phyloP scores from a whole-genome alignment of 1,139 yeast species.

The Taphrina confusa region DNA sequence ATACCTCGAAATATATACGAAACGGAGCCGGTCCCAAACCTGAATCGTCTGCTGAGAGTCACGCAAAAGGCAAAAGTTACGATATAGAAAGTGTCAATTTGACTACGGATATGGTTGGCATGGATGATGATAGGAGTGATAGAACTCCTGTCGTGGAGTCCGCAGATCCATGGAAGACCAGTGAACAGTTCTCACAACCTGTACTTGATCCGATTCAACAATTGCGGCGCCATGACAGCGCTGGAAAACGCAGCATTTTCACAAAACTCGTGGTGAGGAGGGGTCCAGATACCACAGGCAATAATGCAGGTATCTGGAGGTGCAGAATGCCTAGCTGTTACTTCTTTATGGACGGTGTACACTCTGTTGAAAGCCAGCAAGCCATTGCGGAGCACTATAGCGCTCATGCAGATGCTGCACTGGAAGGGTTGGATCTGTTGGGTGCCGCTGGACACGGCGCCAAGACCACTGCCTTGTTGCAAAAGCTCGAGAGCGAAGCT shows the following conservation, averaged over 20 bases:
- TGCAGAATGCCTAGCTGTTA: background rate
- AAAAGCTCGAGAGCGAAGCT: background rate
- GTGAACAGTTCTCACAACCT: background rate
- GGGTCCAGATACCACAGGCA: background rate
- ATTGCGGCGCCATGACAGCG: background rate
- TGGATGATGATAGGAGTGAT: background rate
- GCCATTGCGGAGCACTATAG: background rate
- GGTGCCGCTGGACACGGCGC: background rate
- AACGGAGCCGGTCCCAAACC: conserved; percentile 2
- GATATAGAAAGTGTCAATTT: background rate
- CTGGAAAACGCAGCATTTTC: background rate
- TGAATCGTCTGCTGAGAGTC: background rate
- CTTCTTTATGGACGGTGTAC: background rate
- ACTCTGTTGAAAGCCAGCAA: background rate
- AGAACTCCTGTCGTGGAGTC: no score
- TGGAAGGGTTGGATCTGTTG: conserved; percentile 2
- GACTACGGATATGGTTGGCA: background rate
- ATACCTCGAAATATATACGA: background rate
- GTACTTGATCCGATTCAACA: background rate
- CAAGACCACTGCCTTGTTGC: background rate
- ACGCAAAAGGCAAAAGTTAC: background rate
- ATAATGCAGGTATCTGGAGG: conserved; percentile 2
- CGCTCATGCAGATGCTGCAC: conserved; percentile 4
- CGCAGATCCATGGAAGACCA: conserved; percentile 11
- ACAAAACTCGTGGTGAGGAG: background rate